Base-by-base conservation (phyloP, 306 rosid genomes). In the Vigna mungo region DNA sequence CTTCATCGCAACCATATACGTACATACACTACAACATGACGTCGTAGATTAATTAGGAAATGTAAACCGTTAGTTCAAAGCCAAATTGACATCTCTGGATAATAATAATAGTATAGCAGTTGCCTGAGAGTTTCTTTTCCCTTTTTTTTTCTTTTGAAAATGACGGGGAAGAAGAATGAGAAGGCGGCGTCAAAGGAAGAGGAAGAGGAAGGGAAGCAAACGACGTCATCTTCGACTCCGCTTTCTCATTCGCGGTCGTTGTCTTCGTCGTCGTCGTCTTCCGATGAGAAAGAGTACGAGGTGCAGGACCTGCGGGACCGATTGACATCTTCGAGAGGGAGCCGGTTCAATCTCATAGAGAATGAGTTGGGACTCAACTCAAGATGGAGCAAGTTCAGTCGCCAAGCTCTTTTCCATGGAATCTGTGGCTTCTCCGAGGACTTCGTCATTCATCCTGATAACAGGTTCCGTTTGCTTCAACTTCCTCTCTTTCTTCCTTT, bases 291-390 rank as follows among this genome's bases (percentile, higher is more conserved):
- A 12, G 92, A 90, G 43, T 95, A 84, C 8, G 79, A 84, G 74
- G 77, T 90, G 36, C 89, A 89, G 72, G 87, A 87, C 21, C 13
- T 90, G 27, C 76, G 82, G 7, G 97, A 95, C 0, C 70, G 91
- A 71, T 55, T 92, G 43, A 86, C 78, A 30, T 89, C 98, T 63
- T 90, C 98, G n/a, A 34, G 89, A 11, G 97, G 91, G 21, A 95
- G 98, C 84, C 81, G 89, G 15, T 87, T 95, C 72, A 21, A 90
- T 69, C 80, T 95, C 52, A 82, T 95, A 39, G 67, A 63, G 78
- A 84, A 60, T 23, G 89, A 92, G 85, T 87, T 95, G 1, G 85
- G 88, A 17, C 74, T 90, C 17, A 78, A 58, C 15, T 11, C 72
- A 2, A 59, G 52, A 20, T 72, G 76, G 55, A 74, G 83, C 36